Evolutionary conservation across 805 yeast species (phyloP).

Genomic region (Martiniozyma abietophila): DNA sequence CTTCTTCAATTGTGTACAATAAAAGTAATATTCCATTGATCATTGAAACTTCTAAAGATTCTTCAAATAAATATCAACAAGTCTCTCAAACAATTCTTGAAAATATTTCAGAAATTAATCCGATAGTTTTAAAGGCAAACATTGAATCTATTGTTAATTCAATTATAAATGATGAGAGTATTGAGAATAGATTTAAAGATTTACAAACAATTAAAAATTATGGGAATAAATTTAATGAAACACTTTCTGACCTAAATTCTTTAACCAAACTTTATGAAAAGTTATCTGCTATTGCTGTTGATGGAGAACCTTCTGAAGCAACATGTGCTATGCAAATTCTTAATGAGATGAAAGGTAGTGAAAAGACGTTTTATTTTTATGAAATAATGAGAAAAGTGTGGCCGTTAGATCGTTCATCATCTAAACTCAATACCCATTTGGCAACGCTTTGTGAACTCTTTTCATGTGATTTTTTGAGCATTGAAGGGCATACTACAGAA

Average conservation of each 20-base stretch:
- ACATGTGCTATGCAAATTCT: slow-evolving; percentile 54
- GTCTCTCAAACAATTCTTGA: slow-evolving; percentile 48
- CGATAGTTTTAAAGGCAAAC: slow-evolving; percentile 56
- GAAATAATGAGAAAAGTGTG: slow-evolving; percentile 34
- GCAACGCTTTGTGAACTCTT: slow-evolving; percentile 54
- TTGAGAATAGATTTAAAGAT: slow-evolving; percentile 25
- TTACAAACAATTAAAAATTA: slow-evolving; percentile 56
- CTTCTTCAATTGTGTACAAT: slow-evolving; percentile 55
- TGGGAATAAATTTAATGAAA: slow-evolving; percentile 39
- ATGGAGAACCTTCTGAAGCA: slow-evolving; percentile 54
- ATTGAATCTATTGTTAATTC: slow-evolving; percentile 36
- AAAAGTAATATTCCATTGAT: slow-evolving; percentile 51
- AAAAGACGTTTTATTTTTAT: slow-evolving; percentile 31
- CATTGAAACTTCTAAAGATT: slow-evolving; percentile 35
- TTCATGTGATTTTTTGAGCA: slow-evolving; percentile 34
- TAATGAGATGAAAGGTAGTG: slow-evolving; percentile 31
- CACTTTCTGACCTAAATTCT: slow-evolving; percentile 28
- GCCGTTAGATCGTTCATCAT: slow-evolving; percentile 37
- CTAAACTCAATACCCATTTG: slow-evolving; percentile 44
- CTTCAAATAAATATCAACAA: slow-evolving; percentile 17
- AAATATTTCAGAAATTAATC: slow-evolving; percentile 48
- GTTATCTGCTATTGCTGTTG: slow-evolving; percentile 36
- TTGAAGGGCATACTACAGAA: slow-evolving; percentile 44
- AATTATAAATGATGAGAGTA: background rate
- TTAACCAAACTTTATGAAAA: slow-evolving; percentile 35